Evolutionary conservation across 257 asterid species (phyloP).

Genomic region (Fraxinus americana): DNA sequence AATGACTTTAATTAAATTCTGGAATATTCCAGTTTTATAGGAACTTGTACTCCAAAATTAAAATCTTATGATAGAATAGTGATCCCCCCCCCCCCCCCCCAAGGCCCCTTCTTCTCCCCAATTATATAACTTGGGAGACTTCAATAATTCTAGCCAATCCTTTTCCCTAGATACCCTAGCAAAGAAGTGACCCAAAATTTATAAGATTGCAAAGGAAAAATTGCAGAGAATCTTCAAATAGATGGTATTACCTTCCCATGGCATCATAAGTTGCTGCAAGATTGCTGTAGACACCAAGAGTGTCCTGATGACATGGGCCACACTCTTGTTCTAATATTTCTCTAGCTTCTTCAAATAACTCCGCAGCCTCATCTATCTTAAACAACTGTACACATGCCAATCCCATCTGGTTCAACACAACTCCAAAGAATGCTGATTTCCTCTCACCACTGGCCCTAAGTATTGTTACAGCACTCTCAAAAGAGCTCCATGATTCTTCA

Average conservation of each 20-base stretch:
- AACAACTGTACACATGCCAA: constrained; percentile 91
- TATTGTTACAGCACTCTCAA: constrained; percentile 76
- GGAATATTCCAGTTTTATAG: neutral
- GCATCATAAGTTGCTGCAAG: constrained; percentile 99
- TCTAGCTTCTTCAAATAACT: constrained; percentile 95
- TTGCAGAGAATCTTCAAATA: neutral
- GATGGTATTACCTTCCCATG: constrained; percentile 82
- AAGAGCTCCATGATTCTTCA: constrained; percentile 80
- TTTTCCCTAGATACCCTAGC: neutral
- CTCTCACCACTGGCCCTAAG: constrained; percentile 91
- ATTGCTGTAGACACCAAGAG: constrained; percentile 95
- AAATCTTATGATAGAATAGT: neutral
- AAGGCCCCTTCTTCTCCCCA: neutral
- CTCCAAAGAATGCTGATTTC: constrained; percentile 95
- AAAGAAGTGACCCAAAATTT: constrained; percentile 4
- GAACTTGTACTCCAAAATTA: neutral
- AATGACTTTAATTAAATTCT: neutral
- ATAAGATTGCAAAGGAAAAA: constrained; percentile 4
- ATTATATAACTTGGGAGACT: neutral
- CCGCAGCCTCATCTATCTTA: constrained; percentile 97
- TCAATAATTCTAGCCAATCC: neutral
- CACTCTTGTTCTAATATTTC: constrained; percentile 86
- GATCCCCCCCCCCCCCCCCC: neutral
- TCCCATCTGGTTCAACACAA: constrained; percentile 97
- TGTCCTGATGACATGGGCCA: constrained; percentile 94